A percentile compares a stretch with the other conserved stretches of the same genome.
Conservation (phyloP, 1,284 basidiomycete genomes). For the Ganoderma resinaceum region DNA sequence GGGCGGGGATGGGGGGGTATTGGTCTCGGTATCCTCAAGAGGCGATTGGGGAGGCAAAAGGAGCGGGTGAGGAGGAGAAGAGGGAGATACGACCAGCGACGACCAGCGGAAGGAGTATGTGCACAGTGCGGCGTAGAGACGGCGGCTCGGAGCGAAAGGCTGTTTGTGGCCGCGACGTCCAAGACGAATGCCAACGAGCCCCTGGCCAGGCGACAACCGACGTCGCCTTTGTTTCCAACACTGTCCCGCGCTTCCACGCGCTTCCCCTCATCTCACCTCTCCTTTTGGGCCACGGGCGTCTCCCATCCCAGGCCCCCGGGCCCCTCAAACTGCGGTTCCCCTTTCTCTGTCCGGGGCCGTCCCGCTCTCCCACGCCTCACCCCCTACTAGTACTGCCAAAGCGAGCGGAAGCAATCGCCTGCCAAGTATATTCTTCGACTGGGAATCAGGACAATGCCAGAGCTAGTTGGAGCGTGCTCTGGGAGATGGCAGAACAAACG, state of each 20-base stretch:
- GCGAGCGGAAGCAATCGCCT: not conserved
- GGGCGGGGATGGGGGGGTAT: not conserved
- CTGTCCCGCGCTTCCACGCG: not conserved
- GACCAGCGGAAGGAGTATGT: conserved; percentile 16
- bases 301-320: too few species aligned
- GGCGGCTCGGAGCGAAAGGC: conserved; percentile 12
- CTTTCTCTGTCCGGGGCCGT: not conserved
- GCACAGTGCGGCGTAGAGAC: conserved; percentile 22
- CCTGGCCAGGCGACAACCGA: not conserved
- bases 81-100: conserved; percentile 34
- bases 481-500: not conserved
- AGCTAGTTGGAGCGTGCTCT: not conserved
- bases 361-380: not conserved
- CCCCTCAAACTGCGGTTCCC: not conserved
- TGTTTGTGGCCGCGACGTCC: not conserved
- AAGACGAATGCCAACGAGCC: conserved; percentile 15
- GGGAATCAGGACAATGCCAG: not conserved
- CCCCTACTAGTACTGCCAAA: not conserved
- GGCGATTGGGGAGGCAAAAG: conserved; percentile 10
- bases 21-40: not conserved
- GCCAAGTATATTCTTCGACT: too few species aligned
- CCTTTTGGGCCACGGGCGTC: not conserved
- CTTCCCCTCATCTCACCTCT: not conserved
- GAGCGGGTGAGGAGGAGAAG: conserved; percentile 23
- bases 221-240: not conserved